Evolutionary conservation across 495 filamentous ascomycete species (phyloP), one percentile per base, ranked within the genome.

Genomic region (Penicillium waksmanii): DNA sequence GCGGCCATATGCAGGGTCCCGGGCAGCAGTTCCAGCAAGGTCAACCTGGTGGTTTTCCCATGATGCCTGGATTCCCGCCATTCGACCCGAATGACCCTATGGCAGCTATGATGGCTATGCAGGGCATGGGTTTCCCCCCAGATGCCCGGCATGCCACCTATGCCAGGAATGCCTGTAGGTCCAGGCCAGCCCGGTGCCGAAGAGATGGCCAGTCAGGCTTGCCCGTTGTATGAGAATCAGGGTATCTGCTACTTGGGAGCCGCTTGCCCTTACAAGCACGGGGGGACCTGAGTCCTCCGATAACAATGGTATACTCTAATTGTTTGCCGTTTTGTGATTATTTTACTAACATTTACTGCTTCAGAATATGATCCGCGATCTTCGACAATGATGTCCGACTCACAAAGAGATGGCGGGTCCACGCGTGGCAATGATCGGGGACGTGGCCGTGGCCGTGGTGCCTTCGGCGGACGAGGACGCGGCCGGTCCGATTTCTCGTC

Each of bases 351-450:
- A 51, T 15, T 8, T 11, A 31, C 50, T 13, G 11, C n/a, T 31
- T 9, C 51, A 89, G 93, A 96, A 76, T 97, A 98, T 66, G 94
- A 97, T 66, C 94, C 95, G 4, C 87, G 78, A 56, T 86, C 90
- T 58, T 81, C 89, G 10, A 73, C 69, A 6, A 70, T 81, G 36
- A 69, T 85, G 46, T 74, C 70, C 56, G 68, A 79, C 51, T 64
- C 69, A 10, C 66, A 66, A 15, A 60, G 68, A 48, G 64, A 63
- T 3, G 57, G 58, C 40, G 59, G 64, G 17, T 66, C 58, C 31
- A 58, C 48, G n/a, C 75, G 77, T 9, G 77, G 72, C 55, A 73
- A 71, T 55, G 74, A 80, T 38, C 73, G 82, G 13, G 76, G 76
- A 47, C 77, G 80, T 31, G 83, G 81, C 33, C 77, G 83, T 49